Base-by-base conservation (phyloP, 306 rosid genomes). In the Alnus glutinosa region DNA sequence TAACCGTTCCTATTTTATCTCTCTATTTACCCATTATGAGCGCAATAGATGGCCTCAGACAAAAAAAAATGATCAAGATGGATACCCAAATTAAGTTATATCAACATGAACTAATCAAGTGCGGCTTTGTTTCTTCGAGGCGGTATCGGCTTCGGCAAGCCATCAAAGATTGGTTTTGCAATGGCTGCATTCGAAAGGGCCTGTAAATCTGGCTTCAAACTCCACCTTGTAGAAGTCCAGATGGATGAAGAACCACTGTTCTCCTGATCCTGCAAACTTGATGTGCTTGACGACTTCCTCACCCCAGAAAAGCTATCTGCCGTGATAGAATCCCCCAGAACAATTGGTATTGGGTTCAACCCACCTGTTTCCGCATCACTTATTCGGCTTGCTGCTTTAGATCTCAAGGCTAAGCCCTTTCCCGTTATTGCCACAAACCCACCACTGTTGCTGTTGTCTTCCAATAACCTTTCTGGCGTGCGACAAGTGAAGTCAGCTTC, bases 61-160 rank as follows among this genome's bases (percentile, higher is more conserved):
- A 76, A 66, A 73, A 16, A 47, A 78, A 70, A 70, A 16, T 63
- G 82, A 71, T 82, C 86, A 85, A 87, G 85, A 89, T 23, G 83
- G 84, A 70, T 80, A 67, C 79, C 61, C 62, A 49, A 77, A 67
- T 32, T 72, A 48, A 64, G 49, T 39, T 9, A 11, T 28, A 61
- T 61, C 14, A 30, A 16, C 3, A 32, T 61, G 74, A 77, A 79
- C 86, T 77, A 94, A 81, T 94, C 98, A 70, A 94, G 89, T 49
- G 97, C 97, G 51, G 98, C 90, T 87, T 94, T 93, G 86, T 87
- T 90, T 84, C 75, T 89, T 83, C 97, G 87, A 71, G 88, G 84
- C 2, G 85, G 79, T 10, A 84, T 36, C 30, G 96, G 96, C 83
- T 83, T 94, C 1, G 98, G 94, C 75, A 94, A 86, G 75, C 97